These are phyloP conservation scores for Periconia macrospinosa DNA, from an alignment of 2,329 filamentous ascomycete genomes.

Conservation along the genomic window DNA sequence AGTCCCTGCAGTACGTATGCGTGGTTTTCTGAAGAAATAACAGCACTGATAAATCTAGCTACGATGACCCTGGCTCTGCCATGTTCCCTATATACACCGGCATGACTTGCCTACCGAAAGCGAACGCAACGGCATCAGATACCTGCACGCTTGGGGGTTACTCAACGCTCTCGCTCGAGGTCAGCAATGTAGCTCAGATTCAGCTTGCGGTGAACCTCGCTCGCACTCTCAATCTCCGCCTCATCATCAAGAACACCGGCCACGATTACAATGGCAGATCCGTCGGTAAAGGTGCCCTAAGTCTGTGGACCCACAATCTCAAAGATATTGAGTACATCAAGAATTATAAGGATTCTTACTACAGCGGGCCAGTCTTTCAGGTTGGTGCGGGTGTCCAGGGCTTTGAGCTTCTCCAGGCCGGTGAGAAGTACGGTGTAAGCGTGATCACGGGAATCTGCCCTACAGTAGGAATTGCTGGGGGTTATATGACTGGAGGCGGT, in stretches of 20 bases:
- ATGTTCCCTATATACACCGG: conserved; percentile 35
- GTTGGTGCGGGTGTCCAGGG: conserved; percentile 36
- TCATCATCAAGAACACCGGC: conserved; percentile 24
- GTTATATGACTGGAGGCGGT: conserved; percentile 52
- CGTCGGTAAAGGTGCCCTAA: conserved; percentile 6
- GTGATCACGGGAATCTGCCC: conserved; percentile 42
- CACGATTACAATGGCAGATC: conserved; percentile 14
- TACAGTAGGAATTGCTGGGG: conserved; percentile 54
- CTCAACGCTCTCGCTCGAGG: conserved; percentile 30
- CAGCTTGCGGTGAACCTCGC: conserved; percentile 39
- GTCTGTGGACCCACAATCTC: conserved; percentile 18
- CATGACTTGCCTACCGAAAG: conserved; percentile 23
- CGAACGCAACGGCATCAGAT: conserved; percentile 3
- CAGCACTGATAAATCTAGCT: conserved; percentile 11
- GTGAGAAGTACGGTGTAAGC: conserved; percentile 31
- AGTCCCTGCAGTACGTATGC: conserved; percentile 23
- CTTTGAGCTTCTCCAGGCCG: conserved; percentile 32
- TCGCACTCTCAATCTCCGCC: conserved; percentile 30
- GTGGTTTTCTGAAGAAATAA: not conserved
- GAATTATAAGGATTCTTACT: conserved; percentile 26
- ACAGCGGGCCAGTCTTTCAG: conserved; percentile 34
- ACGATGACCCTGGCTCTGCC: conserved; percentile 25
- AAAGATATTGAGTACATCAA: conserved; percentile 33
- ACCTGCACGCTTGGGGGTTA: conserved; percentile 36
- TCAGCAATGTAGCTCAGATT: conserved; percentile 33